Evolutionary conservation across 495 filamentous ascomycete genomes (phyloP), one percentile per base, ranked within the genome.

Genomic region (Aspergillus indologenus): DNA sequence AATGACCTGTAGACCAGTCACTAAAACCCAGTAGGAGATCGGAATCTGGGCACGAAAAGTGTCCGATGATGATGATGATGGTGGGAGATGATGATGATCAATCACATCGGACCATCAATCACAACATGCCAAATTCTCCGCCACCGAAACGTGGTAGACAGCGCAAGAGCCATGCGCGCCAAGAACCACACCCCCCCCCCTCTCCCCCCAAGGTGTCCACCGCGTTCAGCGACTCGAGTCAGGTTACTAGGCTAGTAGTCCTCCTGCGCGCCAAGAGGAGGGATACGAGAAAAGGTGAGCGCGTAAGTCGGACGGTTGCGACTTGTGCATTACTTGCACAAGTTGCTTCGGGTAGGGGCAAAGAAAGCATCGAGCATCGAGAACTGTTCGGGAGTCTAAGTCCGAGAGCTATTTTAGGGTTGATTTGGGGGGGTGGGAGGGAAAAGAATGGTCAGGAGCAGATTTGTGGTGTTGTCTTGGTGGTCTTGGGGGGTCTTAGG

Each of bases 41-140:
- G 34, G 34, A 8, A 40, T 40, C 34, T 14, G 34, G 6, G 34
- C 34, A 40, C 48, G 48, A 52, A 52, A 24, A 29, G 45, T 48
- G 45, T 48, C 45, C 17, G 45, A 48, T 29, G 48, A 22, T 52
- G 19, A 29, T 8, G 48, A 52, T 24, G 23, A 52, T 9, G 47
- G 26, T 29, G 26, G 26, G 9, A 29, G 3, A 17, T 12, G 48
- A 52, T 24, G 11, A 29, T 29, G 34, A 40, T 8, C 34, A 7
- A 40, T 40, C 34, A 40, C 34, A 40, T 40, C 34, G 34, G 2
- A 40, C 34, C 12, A 7, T 40, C 34, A 40, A 3, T 4, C 3
- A 4, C 34, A 40, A 40, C 34, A 40, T 40, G 34, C 34, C 12
- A 40, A 40, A 40, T 11, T 40, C 34, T 40, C 34, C 34, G 34